A percentile compares a stretch with the other conserved stretches of the same genome.
Conservation (phyloP, 2,329 filamentous ascomycete species). For the Clarireedia sp. region DNA sequence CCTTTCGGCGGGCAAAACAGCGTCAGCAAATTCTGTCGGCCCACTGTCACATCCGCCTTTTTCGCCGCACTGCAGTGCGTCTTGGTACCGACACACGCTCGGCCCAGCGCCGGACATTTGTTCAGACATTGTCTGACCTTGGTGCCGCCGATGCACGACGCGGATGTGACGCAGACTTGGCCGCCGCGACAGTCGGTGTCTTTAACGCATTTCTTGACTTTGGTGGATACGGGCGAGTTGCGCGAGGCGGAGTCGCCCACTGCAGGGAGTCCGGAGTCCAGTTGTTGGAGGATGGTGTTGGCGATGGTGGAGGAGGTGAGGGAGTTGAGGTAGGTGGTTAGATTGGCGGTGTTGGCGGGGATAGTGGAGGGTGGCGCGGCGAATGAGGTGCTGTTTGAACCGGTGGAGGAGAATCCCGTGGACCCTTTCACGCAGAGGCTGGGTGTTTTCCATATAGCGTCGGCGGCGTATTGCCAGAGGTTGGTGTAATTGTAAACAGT, state of each 20-base stretch:
- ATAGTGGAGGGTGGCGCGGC: neutral
- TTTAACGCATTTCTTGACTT: conserved; percentile 1
- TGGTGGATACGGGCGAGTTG: neutral
- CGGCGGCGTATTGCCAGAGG: conserved; percentile 40
- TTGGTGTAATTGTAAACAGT: conserved; percentile 41
- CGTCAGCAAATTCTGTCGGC: neutral
- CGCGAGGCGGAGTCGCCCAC: neutral
- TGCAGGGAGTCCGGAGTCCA: neutral
- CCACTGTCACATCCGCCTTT: neutral
- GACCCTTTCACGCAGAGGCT: conserved; percentile 24
- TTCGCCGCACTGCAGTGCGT: neutral
- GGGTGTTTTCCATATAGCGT: conserved; percentile 34
- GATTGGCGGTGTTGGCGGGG: neutral
- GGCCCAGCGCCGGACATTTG: neutral
- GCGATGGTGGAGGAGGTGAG: conserved; percentile 3
- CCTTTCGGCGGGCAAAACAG: conserved; percentile 2
- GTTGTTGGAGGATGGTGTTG: conserved; percentile 3
- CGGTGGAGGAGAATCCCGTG: conserved; percentile 11
- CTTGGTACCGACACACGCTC: neutral
- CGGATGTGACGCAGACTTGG: neutral
- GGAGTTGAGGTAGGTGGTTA: conserved; percentile 1
- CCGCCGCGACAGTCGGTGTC: neutral
- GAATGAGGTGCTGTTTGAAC: neutral
- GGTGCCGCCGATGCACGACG: neutral
- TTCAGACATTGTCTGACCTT: conserved; percentile 1